Conservation (phyloP, 805 yeast species). For the Metschnikowia cubensis region DNA sequence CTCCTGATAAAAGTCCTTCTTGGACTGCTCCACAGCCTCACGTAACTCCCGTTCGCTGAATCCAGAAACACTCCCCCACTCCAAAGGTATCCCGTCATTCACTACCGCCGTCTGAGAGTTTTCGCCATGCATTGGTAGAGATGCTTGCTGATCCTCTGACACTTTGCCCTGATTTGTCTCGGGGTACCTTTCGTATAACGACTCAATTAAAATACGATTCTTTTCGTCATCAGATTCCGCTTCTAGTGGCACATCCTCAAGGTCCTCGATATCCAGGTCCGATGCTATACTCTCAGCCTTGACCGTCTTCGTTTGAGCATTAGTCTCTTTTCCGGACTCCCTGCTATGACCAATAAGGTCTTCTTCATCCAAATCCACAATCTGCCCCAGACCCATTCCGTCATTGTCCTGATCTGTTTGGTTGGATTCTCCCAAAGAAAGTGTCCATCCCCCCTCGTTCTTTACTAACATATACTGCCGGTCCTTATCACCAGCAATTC, state of each 20-base stretch:
- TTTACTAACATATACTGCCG: slow-evolving; percentile 69
- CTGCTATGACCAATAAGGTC: slow-evolving; percentile 7
- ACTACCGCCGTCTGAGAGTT: too few species aligned
- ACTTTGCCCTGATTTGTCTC: slow-evolving; percentile 4
- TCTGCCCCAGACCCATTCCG: slow-evolving; percentile 37
- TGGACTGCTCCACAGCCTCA: slow-evolving; percentile 46
- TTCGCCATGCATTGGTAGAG: too few species aligned
- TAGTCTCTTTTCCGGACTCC: too few species aligned
- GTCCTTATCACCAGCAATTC: slow-evolving; percentile 83
- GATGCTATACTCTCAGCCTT: slow-evolving; percentile 4
- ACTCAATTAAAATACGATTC: slow-evolving; percentile 31
- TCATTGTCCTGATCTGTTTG: slow-evolving; percentile 40
- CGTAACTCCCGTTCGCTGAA: slow-evolving; percentile 38
- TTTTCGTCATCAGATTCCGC: slow-evolving; percentile 21
- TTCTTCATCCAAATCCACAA: slow-evolving; percentile 50
- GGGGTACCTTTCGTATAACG: slow-evolving; percentile 32
- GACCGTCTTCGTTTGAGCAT: background rate
- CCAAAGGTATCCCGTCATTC: background rate
- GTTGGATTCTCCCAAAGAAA: slow-evolving; percentile 43
- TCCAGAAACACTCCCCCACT: slow-evolving; percentile 6
- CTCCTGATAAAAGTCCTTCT: slow-evolving; percentile 31
- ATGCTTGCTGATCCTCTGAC: too few species aligned
- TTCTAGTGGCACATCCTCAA: slow-evolving; percentile 25
- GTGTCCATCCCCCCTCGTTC: slow-evolving; percentile 80
- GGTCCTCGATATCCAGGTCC: slow-evolving; percentile 16